Base-by-base conservation (phyloP, 306 rosid species). In the Inga laurina region DNA sequence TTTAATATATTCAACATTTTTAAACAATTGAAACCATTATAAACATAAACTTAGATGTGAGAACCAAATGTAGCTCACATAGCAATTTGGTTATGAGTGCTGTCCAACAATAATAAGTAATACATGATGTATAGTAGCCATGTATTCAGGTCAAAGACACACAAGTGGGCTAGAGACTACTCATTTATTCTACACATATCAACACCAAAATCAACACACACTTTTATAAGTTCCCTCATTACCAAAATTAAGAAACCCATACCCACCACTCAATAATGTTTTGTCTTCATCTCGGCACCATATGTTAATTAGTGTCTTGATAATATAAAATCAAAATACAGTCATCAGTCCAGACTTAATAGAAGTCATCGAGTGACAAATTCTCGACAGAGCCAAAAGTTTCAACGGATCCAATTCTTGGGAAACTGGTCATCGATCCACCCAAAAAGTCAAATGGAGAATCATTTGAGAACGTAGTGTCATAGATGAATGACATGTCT, bases 281-380 rank as follows among this genome's bases (percentile, higher is more conserved):
- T 22, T 13, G 57, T 51, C 81, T 12, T 62, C 68, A 3, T 61
- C 37, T 72, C 77, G 64, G 82, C 68, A 84, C 79, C 76, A 61
- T 65, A 69, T 44, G 77, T 79, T 43, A 70, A 69, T 69, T 75
- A 81, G 79, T 61, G 64, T 56, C 66, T 59, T 22, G 15, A 59
- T 9, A 24, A 16, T 44, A 41, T 74, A 22, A 16, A 5, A 27
- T 75, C 75, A 49, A 49, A 64, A 15, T 77, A 78, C 84, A 71
- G 15, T 18, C 72, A n/a, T 46, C 61, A 35, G n/a, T 48, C 43
- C 39, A 27, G 10, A 5, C 73, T 89, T 59, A 91, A 71, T 91
- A 92, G 88, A 89, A 93, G 87, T 95, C 98, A 37, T 95, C 99
- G 10, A 95, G 93, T 35, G 96, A 92, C 76, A 95, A 82, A 86